These are phyloP conservation scores for Colletotrichum sidae DNA, from an alignment of 2,329 filamentous ascomycete genomes.

Conservation along the genomic window DNA sequence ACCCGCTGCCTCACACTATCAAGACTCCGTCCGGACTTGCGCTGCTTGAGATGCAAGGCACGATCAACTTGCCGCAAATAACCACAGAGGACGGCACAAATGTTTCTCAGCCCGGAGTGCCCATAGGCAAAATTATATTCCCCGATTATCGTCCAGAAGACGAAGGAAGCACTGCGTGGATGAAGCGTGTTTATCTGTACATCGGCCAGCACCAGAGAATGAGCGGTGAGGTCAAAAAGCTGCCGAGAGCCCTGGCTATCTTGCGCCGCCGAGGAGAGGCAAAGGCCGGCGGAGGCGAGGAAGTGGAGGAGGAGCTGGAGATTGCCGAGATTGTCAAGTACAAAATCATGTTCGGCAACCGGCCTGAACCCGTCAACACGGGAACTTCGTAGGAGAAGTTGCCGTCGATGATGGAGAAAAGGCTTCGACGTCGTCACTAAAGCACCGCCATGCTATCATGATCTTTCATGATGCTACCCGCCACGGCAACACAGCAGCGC, in stretches of 20 bases:
- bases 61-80: constrained; percentile 77
- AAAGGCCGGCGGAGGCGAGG: constrained; percentile 32
- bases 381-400: constrained; percentile 42
- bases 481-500: not conserved
- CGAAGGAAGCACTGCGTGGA: constrained; percentile 76
- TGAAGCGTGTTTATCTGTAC: constrained; percentile 90
- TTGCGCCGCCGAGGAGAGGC: constrained; percentile 67
- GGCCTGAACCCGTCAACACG: constrained; percentile 85
- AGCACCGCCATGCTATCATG: no score
- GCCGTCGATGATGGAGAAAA: not conserved
- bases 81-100: constrained; percentile 46
- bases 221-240: constrained; percentile 89
- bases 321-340: constrained; percentile 88
- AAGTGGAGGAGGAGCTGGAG: constrained; percentile 74
- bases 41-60: constrained; percentile 92
- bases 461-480: not conserved
- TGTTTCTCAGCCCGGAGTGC: constrained; percentile 48
- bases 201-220: constrained; percentile 90
- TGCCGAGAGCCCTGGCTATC: constrained; percentile 83
- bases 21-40: constrained; percentile 91
- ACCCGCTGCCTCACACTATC: constrained; percentile 81
- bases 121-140: constrained; percentile 81
- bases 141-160: constrained; percentile 75
- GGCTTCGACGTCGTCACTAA: not conserved
- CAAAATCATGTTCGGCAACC: constrained; percentile 85